Percentiles rank a stretch among this genome's conserved stretches.
Conservation (phyloP, 1,139 yeast species). For the Pichia sp. region DNA sequence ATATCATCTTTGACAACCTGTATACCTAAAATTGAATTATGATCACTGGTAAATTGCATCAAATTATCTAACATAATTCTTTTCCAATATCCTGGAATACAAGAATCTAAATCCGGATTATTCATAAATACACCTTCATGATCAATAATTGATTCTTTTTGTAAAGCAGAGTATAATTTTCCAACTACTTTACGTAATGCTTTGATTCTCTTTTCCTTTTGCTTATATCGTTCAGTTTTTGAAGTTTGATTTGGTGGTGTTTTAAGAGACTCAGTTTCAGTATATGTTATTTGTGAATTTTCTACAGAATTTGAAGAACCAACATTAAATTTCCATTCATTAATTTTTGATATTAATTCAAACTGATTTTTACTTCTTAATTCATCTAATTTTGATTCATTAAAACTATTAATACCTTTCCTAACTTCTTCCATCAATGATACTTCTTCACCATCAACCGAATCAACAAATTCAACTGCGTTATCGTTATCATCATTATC, state of each 20-base stretch:
- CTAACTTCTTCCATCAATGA: conserved; percentile 10
- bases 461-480: conserved; percentile 1
- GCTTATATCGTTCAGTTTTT: neutral
- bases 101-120: conserved; percentile 27
- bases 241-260: neutral
- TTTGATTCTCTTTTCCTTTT: conserved; percentile 1
- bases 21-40: conserved; percentile 1
- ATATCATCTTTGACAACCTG: conserved; percentile 1
- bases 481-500: neutral
- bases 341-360: conserved; percentile 11
- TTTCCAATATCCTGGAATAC: conserved; percentile 25
- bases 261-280: neutral
- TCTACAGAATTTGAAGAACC: neutral
- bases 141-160: conserved; percentile 7
- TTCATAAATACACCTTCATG: conserved; percentile 21
- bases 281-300: neutral
- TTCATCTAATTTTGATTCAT: neutral
- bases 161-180: conserved; percentile 4
- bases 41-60: conserved; percentile 13
- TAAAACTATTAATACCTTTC: neutral
- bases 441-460: conserved; percentile 5
- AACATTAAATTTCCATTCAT: conserved; percentile 10
- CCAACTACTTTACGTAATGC: conserved; percentile 1
- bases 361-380: neutral
- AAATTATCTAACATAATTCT: conserved; percentile 23